phyloP scores from a whole-genome alignment of 1,139 yeast genomes.

The Taiozyma sp. region DNA sequence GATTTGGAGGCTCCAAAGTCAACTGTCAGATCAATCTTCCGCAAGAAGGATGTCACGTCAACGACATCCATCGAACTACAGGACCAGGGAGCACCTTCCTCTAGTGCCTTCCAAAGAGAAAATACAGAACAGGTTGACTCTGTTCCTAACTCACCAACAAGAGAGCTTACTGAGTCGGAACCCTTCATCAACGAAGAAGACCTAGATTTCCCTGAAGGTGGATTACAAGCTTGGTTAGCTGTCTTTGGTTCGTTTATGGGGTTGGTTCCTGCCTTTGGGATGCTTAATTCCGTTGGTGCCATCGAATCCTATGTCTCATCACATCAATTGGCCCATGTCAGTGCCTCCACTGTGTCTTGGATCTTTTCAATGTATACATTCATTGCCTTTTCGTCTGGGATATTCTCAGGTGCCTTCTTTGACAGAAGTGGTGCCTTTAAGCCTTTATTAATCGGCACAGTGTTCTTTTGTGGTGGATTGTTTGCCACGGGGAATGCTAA shows the following conservation, averaged over 20 bases:
- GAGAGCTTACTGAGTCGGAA: not conserved
- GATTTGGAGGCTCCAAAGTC: not conserved
- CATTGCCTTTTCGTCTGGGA: conserved; percentile 49
- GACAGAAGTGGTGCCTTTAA: conserved; percentile 53
- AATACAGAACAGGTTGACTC: not conserved
- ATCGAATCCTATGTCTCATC: conserved; percentile 58
- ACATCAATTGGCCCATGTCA: conserved; percentile 41
- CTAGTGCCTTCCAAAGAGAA: not conserved
- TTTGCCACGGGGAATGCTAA: conserved; percentile 52
- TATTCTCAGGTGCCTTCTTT: conserved; percentile 57
- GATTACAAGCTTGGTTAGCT: conserved; percentile 49
- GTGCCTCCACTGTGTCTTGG: conserved; percentile 58
- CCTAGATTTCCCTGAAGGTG: conserved; percentile 54
- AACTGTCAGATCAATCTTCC: not conserved
- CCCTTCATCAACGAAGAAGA: conserved; percentile 19
- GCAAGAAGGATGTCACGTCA: not conserved
- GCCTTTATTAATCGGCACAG: conserved; percentile 29
- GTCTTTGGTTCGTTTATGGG: conserved; percentile 66
- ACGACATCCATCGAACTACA: not conserved
- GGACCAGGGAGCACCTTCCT: not conserved
- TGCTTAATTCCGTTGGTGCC: conserved; percentile 66
- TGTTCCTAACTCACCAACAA: not conserved
- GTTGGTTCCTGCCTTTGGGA: conserved; percentile 57
- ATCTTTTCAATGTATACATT: conserved; percentile 59
- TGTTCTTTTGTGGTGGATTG: conserved; percentile 47